Evolutionary conservation across 768 basidiomycete species (phyloP), one percentile per base, ranked within the genome.

Genomic region (Mycena filopes): DNA sequence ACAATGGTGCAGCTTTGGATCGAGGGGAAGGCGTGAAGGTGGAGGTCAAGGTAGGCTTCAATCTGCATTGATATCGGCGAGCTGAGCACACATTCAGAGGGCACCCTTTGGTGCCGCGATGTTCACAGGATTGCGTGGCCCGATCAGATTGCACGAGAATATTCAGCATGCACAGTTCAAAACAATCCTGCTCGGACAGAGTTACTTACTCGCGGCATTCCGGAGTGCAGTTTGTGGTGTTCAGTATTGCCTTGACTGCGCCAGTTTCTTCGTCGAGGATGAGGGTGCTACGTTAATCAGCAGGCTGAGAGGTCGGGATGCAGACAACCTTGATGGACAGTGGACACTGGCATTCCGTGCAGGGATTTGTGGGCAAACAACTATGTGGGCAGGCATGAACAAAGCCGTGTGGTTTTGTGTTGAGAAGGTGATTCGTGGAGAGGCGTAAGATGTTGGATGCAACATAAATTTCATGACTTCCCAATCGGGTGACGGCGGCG

Each of bases 301-400:
- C 80, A n/a, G n/a, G n/a, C 1, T 75, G 57, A 1, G 67, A 68
- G 4, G 76, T 79, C 0, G 95, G 95, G 2, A 95, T 82, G 29
- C 88, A 90, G 3, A 94, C 95, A n/a, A 94, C 84, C 76, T 98
- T 96, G 64, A 94, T 81, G 3, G 90, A 79, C 1, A n/a, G n/a
- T n/a, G n/a, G n/a, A n/a, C n/a, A n/a, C n/a, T n/a, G n/a, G n/a
- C n/a, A 90, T 90, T 2, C 88, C 88, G 10, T 74, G 69, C 15
- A 75, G 65, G 1, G 46, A 78, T 36, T 53, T 38, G 41, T 0
- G 54, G 4, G 15, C 11, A 2, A 36, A 15, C 36, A 15, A 11
- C 73, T 12, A 90, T 80, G 26, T 89, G 85, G 10, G 92, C 87
- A 2, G 95, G 94, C 95, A 97, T 97, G 76, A 95, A 92, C 3